Percentiles rank a stretch among this genome's conserved stretches.
These are phyloP conservation scores for Coemansia sp. DNA, from an alignment of 192 early-diverging fungal genomes.

Conservation along the genomic window DNA sequence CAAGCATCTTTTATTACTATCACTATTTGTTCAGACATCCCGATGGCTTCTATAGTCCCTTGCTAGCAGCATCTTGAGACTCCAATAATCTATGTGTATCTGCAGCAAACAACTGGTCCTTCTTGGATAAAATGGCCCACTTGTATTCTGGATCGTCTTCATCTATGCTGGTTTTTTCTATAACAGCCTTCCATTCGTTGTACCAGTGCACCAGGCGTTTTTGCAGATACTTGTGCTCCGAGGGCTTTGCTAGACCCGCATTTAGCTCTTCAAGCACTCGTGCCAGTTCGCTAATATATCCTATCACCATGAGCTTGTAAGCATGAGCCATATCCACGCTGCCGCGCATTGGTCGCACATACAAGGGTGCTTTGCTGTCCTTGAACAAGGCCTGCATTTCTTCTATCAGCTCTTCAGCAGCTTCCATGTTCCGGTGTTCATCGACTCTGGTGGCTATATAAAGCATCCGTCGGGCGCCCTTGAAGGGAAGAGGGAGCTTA, in stretches of 20 bases:
- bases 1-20: not conserved
- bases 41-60: too few relatives aligned
- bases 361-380: constrained; percentile 20
- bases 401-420: constrained; percentile 26
- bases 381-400: constrained; percentile 24
- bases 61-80: too few relatives aligned
- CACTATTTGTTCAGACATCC: not conserved
- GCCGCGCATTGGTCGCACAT: constrained; percentile 17
- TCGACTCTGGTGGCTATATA: constrained; percentile 34
- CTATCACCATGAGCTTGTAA: constrained; percentile 39
- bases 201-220: constrained; percentile 33
- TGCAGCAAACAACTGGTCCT: too few relatives aligned
- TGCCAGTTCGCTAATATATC: constrained; percentile 20
- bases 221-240: constrained; percentile 3
- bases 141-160: not conserved
- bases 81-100: too few relatives aligned
- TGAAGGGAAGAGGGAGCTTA: constrained; percentile 36
- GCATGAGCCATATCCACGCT: constrained; percentile 15
- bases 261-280: constrained; percentile 9
- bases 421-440: constrained; percentile 43
- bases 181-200: constrained; percentile 17
- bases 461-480: constrained; percentile 31
- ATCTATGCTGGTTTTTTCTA: not conserved
- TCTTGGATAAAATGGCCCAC: too few relatives aligned
- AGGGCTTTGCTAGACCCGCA: not conserved